These are phyloP conservation scores for Cantharellus anzutake DNA, from an alignment of 768 basidiomycete genomes.

Conservation along the genomic window DNA sequence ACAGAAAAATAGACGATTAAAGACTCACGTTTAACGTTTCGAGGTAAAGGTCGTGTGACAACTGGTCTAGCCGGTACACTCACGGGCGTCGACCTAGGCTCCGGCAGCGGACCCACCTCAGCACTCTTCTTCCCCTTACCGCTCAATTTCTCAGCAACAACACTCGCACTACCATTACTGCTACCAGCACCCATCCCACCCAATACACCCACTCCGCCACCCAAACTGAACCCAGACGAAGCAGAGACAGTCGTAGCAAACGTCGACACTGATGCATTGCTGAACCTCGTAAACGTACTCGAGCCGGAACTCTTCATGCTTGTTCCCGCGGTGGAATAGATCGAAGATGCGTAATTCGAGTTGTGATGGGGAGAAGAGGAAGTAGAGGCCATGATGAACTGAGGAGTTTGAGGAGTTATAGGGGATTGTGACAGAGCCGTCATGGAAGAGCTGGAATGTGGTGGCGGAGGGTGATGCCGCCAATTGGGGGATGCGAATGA, in stretches of 20 bases:
- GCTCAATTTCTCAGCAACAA: not conserved
- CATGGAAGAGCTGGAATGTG: too few relatives aligned
- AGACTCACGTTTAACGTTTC: slow-evolving; percentile 64
- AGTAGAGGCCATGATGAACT: too few relatives aligned
- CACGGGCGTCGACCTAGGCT: not conserved
- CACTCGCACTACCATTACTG: not conserved
- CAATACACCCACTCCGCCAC: slow-evolving; percentile 1
- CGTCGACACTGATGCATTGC: slow-evolving; percentile 61
- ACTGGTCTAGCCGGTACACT: slow-evolving; percentile 8
- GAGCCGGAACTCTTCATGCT: slow-evolving; percentile 1
- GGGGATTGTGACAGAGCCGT: too few relatives aligned
- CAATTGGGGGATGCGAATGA: too few relatives aligned
- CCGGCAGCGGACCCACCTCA: too few relatives aligned
- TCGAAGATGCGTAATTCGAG: not conserved
- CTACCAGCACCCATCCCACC: not conserved
- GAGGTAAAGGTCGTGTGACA: slow-evolving; percentile 13
- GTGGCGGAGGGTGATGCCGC: too few relatives aligned
- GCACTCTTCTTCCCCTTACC: too few relatives aligned
- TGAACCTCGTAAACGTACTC: slow-evolving; percentile 48
- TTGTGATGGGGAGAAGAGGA: too few relatives aligned
- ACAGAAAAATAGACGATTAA: not conserved
- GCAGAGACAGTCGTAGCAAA: slow-evolving; percentile 64
- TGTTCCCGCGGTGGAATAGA: not conserved
- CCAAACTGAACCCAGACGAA: slow-evolving; percentile 12
- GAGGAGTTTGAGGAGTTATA: too few relatives aligned